Base-by-base conservation (phyloP, 2,329 filamentous ascomycete species). In the Xylaria sp. region DNA sequence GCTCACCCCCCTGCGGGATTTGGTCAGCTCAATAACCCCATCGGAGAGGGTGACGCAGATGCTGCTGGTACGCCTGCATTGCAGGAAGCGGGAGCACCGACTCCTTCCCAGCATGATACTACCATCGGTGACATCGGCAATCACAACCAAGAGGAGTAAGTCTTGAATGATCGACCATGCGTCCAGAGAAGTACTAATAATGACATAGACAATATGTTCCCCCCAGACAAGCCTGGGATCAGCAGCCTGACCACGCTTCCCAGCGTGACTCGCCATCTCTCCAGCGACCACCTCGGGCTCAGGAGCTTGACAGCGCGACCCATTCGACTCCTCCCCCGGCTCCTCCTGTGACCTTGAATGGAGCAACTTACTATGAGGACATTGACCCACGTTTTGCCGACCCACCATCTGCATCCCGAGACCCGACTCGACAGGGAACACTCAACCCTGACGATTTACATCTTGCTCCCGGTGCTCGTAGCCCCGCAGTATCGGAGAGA, bases 361-460 rank as follows among this genome's bases (percentile, higher is more conserved):
- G 63, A 62, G 72, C 65, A 53, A 76, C 82, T 63, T 97, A 97
- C 75, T 96, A 95, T 71, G 94, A 97, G 79, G 93, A 97, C 72
- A 85, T 96, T 10, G 92, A 96, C 66, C 92, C 93, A 50, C 89
- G 87, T 59, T 97, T 97, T 70, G 89, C 86, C 39, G 81, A 84
- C 59, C 73, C 69, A 49, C 52, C 58, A 60, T 62, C 63, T 42
- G 66, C 57, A 57, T 60, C 54, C 56, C 67, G 56, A 56, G 67
- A 67, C 58, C 52, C 65, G 56, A 64, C 68, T 49, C 67, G 70
- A 57, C 70, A 72, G 47, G 66, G 49, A 18, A 55, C 76, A 55
- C 76, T 78, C 39, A 80, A 79, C 13, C 86, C 85, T 65, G 89
- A 92, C 63, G 85, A 89, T 63, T 71, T 87, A 42, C 83, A 82